Evolutionary conservation across 2,329 filamentous ascomycete genomes (phyloP), one percentile per base, ranked within the genome.

Genomic region (Coniella lustricola): DNA sequence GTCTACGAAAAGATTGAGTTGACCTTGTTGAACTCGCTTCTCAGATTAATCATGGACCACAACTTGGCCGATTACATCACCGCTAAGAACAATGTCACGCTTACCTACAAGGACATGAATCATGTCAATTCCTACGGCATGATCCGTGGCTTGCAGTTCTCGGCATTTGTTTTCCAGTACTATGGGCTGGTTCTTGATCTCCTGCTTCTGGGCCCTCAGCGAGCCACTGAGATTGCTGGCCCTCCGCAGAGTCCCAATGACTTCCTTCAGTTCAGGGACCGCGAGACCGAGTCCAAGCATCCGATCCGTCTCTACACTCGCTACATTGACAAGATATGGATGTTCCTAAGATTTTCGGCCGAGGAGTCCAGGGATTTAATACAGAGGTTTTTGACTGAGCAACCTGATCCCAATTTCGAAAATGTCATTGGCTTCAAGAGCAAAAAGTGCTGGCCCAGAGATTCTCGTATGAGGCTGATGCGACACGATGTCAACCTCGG

Each of bases 61-160:
- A 98, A 98, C 65, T 70, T 98, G 70, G 93, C 93, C 4, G 94
- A 98, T 66, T 98, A 98, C 69, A 98, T 98, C 62, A 96, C 91
- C 1, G 90, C 91, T 33, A 98, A 98, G 79, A 98, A 98, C 75
- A 98, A 98, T 62, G 93, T 98, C 12, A 91, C 96, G 65, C 79
- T 98, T 54, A 96, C 94, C 54, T 98, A 98, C 75, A 98, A 98
- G 73, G 93, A 98, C 60, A 98, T 98, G 93, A 97, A 96, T 63
- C 93, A 98, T 62, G 93, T 94, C 63, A 98, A 98, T 70, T 94
- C 89, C 63, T 98, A 97, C 63, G 93, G 93, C 58, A 87, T 98
- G 85, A 96, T 98, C 60, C 89, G 93, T 60, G 93, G 94, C 58
- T 77, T 98, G 14, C 94, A 98, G 57, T 98, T 98, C 70, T 96